Evolutionary conservation across 371 early-diverging fungal species (phyloP).

Genomic region (Haplosporangium sp.): DNA sequence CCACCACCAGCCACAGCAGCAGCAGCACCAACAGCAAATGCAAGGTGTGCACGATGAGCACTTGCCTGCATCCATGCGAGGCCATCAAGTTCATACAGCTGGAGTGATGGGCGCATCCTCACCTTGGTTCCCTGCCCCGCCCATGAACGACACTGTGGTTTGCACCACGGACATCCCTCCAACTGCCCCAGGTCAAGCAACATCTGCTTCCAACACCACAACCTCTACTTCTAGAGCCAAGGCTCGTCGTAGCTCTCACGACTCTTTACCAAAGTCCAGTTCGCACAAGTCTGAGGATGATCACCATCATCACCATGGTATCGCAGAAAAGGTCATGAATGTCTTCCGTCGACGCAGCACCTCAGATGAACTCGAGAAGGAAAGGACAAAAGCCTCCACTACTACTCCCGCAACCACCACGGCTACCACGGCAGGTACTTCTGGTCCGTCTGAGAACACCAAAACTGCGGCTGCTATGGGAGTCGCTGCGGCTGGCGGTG

Average conservation of each 20-base stretch:
- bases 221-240: too few species aligned
- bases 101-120: slow-evolving; percentile 29
- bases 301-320: neutral
- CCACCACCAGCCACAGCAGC: too few species aligned
- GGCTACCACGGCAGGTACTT: too few species aligned
- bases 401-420: too few species aligned
- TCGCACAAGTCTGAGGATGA: too few species aligned
- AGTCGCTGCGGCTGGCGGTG: slow-evolving; percentile 7
- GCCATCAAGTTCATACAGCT: slow-evolving; percentile 3
- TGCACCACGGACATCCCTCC: slow-evolving; percentile 7
- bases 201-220: neutral
- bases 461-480: neutral
- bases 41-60: too few species aligned
- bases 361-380: slow-evolving; percentile 1
- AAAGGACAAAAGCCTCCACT: too few species aligned
- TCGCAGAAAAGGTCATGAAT: slow-evolving; percentile 27
- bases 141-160: slow-evolving; percentile 15
- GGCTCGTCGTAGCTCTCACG: too few species aligned
- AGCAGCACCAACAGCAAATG: neutral
- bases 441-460: neutral
- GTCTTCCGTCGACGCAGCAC: slow-evolving; percentile 31
- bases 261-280: too few species aligned
- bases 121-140: slow-evolving; percentile 16
- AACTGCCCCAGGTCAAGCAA: slow-evolving; percentile 5
- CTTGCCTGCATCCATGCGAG: slow-evolving; percentile 11